phyloP scores from a whole-genome alignment of 2,329 filamentous ascomycete species.

The Colletotrichum zoysiae region DNA sequence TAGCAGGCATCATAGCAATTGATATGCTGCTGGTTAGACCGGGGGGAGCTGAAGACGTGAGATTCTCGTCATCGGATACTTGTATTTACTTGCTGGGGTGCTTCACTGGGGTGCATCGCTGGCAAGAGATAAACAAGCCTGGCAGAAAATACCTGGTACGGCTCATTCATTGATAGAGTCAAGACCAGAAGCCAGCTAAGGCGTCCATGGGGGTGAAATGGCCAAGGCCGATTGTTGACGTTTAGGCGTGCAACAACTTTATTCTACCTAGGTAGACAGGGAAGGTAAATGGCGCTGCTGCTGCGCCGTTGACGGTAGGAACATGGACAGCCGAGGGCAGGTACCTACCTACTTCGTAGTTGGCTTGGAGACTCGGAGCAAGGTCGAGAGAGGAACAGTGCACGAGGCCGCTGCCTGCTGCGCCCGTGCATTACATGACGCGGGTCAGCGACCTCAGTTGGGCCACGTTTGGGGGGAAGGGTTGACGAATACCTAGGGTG shows the following conservation, averaged over 20 bases:
- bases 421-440: constrained; percentile 31
- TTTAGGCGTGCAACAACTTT: constrained; percentile 23
- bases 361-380: constrained; percentile 23
- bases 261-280: constrained; percentile 24
- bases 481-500: not conserved
- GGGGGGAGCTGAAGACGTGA: constrained; percentile 25
- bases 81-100: constrained; percentile 22
- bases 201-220: constrained; percentile 9
- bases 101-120: too few relatives aligned
- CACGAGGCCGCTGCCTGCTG: constrained; percentile 13
- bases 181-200: constrained; percentile 10
- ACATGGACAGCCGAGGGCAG: constrained; percentile 18
- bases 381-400: constrained; percentile 26
- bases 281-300: not conserved
- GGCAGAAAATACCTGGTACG: not conserved
- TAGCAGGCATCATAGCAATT: constrained; percentile 32
- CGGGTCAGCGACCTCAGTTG: constrained; percentile 13
- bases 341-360: not conserved
- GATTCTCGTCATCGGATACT: constrained; percentile 8
- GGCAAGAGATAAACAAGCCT: constrained; percentile 32
- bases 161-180: constrained; percentile 32
- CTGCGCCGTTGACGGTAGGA: constrained; percentile 5
- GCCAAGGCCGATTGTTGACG: constrained; percentile 18
- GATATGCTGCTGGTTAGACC: constrained; percentile 26
- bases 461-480: constrained; percentile 18